Evolutionary conservation across 75 land plant genomes (phyloP).

Genomic region (Picea sitchensis): DNA sequence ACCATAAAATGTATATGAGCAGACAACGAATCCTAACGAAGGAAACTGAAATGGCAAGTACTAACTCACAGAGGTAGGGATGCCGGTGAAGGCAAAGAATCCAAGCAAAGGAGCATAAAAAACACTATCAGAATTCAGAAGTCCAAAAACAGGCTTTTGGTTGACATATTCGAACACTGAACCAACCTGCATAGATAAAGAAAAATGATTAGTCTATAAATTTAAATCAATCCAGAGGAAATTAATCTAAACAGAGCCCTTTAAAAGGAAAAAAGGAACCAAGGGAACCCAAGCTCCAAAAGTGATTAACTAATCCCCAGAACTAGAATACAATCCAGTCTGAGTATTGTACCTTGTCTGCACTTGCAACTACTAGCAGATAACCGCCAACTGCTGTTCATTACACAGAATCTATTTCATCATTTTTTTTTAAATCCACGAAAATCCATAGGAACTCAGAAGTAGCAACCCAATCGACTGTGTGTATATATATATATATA

Average conservation of each 20-base stretch:
- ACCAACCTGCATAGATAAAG: slow-evolving; percentile 68
- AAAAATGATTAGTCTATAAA: neutral
- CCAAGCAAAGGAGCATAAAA: slow-evolving; percentile 94
- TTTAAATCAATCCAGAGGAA: neutral
- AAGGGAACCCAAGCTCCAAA: neutral
- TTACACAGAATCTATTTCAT: neutral
- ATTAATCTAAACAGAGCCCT: neutral
- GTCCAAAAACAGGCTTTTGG: slow-evolving; percentile 84
- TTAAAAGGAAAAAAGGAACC: neutral
- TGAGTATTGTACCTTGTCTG: neutral
- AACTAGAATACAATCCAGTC: neutral
- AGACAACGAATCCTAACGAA: neutral
- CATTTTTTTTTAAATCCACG: neutral
- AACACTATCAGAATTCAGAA: slow-evolving; percentile 72
- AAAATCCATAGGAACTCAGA: neutral
- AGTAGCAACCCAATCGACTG: neutral
- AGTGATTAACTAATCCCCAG: neutral
- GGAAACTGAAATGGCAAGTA: neutral
- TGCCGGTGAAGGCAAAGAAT: slow-evolving; percentile 81
- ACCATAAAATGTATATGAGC: neutral
- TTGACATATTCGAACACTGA: slow-evolving; percentile 95
- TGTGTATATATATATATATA: no score
- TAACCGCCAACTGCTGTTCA: neutral
- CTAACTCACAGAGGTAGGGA: slow-evolving; percentile 84
- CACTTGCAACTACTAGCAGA: neutral